Evolutionary conservation across 768 basidiomycete species (phyloP), one percentile per base, ranked within the genome.

Genomic region (Tulasnella sp.): DNA sequence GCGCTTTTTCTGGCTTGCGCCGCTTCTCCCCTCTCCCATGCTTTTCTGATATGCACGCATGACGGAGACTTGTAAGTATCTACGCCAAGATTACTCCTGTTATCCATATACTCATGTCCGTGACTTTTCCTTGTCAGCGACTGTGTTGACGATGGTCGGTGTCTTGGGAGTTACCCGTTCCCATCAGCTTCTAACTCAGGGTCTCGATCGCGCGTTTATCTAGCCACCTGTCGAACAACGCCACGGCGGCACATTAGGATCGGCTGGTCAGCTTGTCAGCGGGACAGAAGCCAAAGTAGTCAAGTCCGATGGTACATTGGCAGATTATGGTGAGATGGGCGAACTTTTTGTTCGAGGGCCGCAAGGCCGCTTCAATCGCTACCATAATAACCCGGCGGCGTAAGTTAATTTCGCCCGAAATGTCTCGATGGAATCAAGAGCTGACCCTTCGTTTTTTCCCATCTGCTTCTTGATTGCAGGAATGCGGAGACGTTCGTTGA

Each of bases 251-350:
- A 74, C 73, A 22, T 45, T 75, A n/a, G 78, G 78, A n/a, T 78
- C 78, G 40, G 78, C 78, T 22, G 78, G 78, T 5, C 68, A 74
- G 31, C 77, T 79, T 37, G 39, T 78, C 54, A 45, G 72, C 22
- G 74, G 75, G 12, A 73, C 72, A 38, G 70, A 76, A 29, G 78
- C 78, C 3, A 78, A 78, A 68, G 74, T 79, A 12, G 74, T 79
- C 40, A 79, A 79, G 58, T 39, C 54, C 11, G 78, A 79, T 67
- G 78, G 77, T 14, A 40, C 77, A 11, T 22, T 78, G 2, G 78
- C 74, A 12, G 64, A 74, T 40, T 75, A 75, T 40, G 78, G 67
- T 42, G 78, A 79, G 68, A 42, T 64, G 42, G 78, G 78, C 31
- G 78, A 79, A 71, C 75, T 79, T 17, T 72, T 9, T 34, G 52